Base-by-base conservation (phyloP, 306 rosid genomes). In the Phaseolus lunatus region DNA sequence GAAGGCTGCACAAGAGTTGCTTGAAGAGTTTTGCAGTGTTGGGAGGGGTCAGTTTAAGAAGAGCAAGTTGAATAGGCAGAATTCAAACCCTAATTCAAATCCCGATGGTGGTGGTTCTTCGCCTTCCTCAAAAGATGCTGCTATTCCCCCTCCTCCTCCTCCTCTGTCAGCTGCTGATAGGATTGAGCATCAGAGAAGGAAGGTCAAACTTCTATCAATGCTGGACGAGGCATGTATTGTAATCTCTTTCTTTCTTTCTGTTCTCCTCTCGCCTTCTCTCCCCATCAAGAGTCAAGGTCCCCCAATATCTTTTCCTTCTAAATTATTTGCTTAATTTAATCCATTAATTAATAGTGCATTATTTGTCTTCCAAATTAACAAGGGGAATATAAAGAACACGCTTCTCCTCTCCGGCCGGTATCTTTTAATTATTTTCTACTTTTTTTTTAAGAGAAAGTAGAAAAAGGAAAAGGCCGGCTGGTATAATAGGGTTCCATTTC, bases 161-260 rank as follows among this genome's bases (percentile, higher is more conserved):
- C 84, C 89, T 45, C 74, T 92, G 78, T 87, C 97, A 39, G 87
- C 96, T 9, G 85, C 87, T 33, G 97, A 90, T 73, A 90, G 94
- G 75, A 90, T 89, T 70, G 97, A 92, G 75, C 96, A 92, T 86
- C 97, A 92, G 59, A 82, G 97, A 82, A 89, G 94, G 87, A 92
- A 92, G 87, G 96, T 89, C 89, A 92, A 92, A 86, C 89, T 92
- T 35, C 77, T 92, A 58, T 67, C 96, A 72, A 90, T 92, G 94
- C 96, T 90, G 83, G 96, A 92, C 35, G 97, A 92, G 96, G 97
- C 86, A 90, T 85, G 97, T 92, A 78, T 68, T 86, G 92, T 90
- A 73, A 58, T 82, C 74, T 85, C 75, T 78, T 33, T 85, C 79
- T 78, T 37, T 37, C 67, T 75, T 31, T 74, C 70, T 74, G 37